Base-by-base conservation (phyloP, 305 asterid genomes). In the Fraxinus nigra region DNA sequence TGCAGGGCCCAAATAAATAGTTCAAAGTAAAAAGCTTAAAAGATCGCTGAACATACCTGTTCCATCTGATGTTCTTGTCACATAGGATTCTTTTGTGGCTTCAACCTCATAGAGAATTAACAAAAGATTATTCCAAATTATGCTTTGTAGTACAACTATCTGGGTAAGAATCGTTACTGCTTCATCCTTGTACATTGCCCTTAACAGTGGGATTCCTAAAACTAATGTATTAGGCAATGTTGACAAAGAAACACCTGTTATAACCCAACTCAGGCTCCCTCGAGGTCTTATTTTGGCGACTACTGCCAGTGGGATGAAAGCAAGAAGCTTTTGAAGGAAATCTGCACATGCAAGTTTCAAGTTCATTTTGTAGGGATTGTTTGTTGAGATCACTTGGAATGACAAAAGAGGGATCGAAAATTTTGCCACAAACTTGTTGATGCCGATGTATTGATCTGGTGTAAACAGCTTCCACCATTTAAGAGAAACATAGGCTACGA, bases 351-450 rank as follows among this genome's bases (percentile, higher is more conserved):
- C 87, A 78, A 95, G 92, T 85, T 85, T 93, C 80, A 89, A 78
- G 92, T 90, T 93, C 95, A 95, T 90, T 82, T 90, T 88, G 88
- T 90, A 93, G 78, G 94, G 94, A 82, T 93, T 88, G 89, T 87
- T 95, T 38, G 87, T 82, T 77, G 98, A 89, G 79, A 92, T 92
- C 84, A 93, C 89, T 84, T 92, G 90, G 89, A 95, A 93, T 40
- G 99, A 90, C 72, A 95, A 80, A 40, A 95, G 90, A 9, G 99
- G 99, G 80, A 95, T 87, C 3, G 99, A 90, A 79, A 95, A 90
- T 82, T 90, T 95, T 0, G 98, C 93, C 8, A 95, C 99, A 63
- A 95, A 95, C 82, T 90, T 95, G 91, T 95, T 95, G 90, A 95
- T 92, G 5, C 99, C 99, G 2, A 85, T 84, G 78, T 94, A 92